These are phyloP conservation scores for Teunomyces gatunensis DNA, from an alignment of 805 yeast genomes.

Conservation along the genomic window DNA sequence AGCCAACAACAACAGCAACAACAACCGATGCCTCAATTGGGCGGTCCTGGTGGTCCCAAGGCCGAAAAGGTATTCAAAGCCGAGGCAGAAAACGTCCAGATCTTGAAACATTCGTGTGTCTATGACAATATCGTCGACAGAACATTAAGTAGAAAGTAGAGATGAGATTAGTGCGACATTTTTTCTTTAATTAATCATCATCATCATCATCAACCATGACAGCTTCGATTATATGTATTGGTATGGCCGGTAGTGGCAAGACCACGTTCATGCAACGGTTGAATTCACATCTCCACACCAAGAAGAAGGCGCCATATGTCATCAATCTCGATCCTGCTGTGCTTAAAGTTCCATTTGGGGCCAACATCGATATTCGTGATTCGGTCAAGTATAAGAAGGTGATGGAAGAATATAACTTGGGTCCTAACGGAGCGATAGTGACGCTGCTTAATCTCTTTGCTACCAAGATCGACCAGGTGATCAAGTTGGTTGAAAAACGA, in stretches of 20 bases:
- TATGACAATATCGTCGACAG: conserved; percentile 64
- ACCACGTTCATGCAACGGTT: conserved; percentile 96
- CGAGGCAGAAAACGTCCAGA: conserved; percentile 73
- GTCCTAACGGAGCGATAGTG: conserved; percentile 98
- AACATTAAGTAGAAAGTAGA: conserved; percentile 24
- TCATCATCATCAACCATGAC: conserved; percentile 14
- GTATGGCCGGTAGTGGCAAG: conserved; percentile 77
- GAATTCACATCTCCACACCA: conserved; percentile 80
- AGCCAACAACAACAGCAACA: conserved; percentile 39
- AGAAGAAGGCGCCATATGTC: conserved; percentile 79
- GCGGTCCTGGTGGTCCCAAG: conserved; percentile 61
- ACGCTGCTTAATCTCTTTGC: conserved; percentile 89
- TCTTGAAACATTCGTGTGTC: conserved; percentile 50
- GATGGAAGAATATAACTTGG: conserved; percentile 91
- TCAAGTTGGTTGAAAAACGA: conserved; percentile 78
- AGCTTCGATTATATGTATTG: conserved; percentile 45
- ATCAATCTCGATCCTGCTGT: conserved; percentile 97
- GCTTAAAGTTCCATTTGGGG: conserved; percentile 85
- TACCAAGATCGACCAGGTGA: conserved; percentile 95
- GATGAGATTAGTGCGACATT: too few species aligned
- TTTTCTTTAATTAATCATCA: neutral
- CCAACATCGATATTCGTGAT: conserved; percentile 94
- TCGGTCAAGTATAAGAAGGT: conserved; percentile 93
- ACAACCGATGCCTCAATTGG: conserved; percentile 37
- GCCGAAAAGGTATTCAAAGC: conserved; percentile 60